Percentiles rank a stretch among this genome's conserved stretches.
Conservation (phyloP, 768 basidiomycete species). For the Lactifluus echinatus region DNA sequence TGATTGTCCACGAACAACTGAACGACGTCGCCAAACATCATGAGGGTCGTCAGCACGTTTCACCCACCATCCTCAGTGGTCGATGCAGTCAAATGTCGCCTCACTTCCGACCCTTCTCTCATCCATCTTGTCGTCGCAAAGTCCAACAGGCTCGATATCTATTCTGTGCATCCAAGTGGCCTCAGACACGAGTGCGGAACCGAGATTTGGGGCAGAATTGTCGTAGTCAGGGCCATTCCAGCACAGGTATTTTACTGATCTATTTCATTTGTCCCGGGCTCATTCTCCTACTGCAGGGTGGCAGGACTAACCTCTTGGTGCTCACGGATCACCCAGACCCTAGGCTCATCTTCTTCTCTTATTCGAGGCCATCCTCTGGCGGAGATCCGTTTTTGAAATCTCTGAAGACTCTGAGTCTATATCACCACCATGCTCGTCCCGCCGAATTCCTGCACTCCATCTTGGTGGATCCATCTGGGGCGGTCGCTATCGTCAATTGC, state of each 20-base stretch:
- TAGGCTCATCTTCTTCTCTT: constrained; percentile 55
- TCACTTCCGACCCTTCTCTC: constrained; percentile 39
- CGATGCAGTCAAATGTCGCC: constrained; percentile 56
- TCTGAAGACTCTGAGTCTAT: constrained; percentile 42
- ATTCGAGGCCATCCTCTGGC: constrained; percentile 30
- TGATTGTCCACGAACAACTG: too few species aligned
- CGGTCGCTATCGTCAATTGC: constrained; percentile 51
- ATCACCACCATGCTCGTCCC: constrained; percentile 46
- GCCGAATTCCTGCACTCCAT: constrained; percentile 69
- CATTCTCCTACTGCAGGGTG: constrained; percentile 3
- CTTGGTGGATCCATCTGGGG: constrained; percentile 55
- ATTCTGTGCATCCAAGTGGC: constrained; percentile 52
- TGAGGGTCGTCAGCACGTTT: constrained; percentile 65
- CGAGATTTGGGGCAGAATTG: constrained; percentile 64
- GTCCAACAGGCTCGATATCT: constrained; percentile 57
- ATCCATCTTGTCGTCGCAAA: constrained; percentile 68
- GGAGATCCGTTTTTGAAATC: constrained; percentile 30
- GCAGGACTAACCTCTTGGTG: constrained; percentile 46
- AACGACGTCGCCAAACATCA: too few species aligned
- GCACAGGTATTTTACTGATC: constrained; percentile 36
- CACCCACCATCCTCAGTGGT: constrained; percentile 67
- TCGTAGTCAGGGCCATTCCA: constrained; percentile 46
- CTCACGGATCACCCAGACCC: constrained; percentile 74
- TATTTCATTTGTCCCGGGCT: neutral
- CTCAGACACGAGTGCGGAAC: constrained; percentile 49